A percentile compares a stretch with the other conserved stretches of the same genome.
Conservation (phyloP, 2,329 filamentous ascomycete genomes). For the Microcera coccophila region DNA sequence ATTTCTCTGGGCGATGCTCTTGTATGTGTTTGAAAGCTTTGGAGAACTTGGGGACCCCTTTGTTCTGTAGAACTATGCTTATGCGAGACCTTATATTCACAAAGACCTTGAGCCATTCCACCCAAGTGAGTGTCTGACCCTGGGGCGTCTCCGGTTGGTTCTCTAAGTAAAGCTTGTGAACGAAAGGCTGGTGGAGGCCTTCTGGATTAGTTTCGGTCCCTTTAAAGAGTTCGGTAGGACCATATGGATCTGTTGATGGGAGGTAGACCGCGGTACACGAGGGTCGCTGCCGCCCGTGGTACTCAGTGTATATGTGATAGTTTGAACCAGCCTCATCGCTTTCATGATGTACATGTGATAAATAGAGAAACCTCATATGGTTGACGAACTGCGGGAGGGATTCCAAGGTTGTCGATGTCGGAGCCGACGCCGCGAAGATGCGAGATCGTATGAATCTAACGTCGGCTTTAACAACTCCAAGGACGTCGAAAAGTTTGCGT, state of each 20-base stretch:
- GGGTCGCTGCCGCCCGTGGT: too few relatives aligned
- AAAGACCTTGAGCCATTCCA: conserved; percentile 12
- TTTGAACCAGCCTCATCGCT: neutral
- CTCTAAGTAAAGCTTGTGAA: conserved; percentile 9
- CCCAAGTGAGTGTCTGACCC: conserved; percentile 8
- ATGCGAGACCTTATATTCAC: conserved; percentile 9
- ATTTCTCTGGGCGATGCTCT: neutral
- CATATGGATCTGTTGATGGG: conserved; percentile 9
- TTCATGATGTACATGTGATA: conserved; percentile 9
- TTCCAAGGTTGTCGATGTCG: too few relatives aligned
- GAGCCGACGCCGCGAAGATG: conserved; percentile 4
- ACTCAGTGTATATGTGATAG: too few relatives aligned
- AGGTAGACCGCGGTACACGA: too few relatives aligned
- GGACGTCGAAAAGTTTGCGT: conserved; percentile 14
- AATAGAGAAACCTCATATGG: conserved; percentile 17
- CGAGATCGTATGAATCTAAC: conserved; percentile 4
- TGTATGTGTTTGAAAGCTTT: conserved; percentile 10
- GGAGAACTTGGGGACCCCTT: conserved; percentile 4
- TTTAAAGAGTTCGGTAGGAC: conserved; percentile 8
- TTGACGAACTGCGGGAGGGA: too few relatives aligned
- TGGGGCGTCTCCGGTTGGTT: conserved; percentile 6
- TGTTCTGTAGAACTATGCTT: neutral
- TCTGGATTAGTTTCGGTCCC: neutral
- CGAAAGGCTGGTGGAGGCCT: conserved; percentile 2
- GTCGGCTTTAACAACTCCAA: conserved; percentile 7